Evolutionary conservation across 108 stramenopile species (phyloP).

Genomic region (Cylindrotheca closterium): DNA sequence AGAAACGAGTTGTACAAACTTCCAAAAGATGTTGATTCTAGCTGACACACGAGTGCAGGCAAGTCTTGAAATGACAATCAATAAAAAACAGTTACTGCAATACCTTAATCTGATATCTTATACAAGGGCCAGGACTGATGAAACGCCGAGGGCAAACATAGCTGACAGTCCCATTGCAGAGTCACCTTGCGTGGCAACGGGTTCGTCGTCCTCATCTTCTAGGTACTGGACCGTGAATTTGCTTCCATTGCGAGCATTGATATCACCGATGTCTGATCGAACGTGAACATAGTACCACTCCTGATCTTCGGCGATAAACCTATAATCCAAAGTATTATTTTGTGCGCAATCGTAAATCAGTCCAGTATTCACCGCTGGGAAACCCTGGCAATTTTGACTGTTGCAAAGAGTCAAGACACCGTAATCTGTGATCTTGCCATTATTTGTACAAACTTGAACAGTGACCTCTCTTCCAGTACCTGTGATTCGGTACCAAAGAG

Average conservation of each 20-base stretch:
- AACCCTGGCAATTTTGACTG: constrained; percentile 23
- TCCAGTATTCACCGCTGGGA: constrained; percentile 14
- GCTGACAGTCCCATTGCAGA: neutral
- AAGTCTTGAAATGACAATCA: too few species aligned
- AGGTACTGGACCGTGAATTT: constrained; percentile 20
- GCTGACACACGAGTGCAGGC: too few species aligned
- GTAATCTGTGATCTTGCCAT: constrained; percentile 32
- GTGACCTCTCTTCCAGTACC: constrained; percentile 26
- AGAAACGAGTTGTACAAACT: too few species aligned
- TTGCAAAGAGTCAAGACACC: constrained; percentile 26
- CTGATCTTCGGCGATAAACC: constrained; percentile 13
- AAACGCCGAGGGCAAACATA: neutral
- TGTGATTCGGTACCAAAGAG: constrained; percentile 35
- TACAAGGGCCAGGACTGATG: too few species aligned
- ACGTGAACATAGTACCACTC: constrained; percentile 33
- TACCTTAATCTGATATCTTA: too few species aligned
- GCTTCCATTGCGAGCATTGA: constrained; percentile 24
- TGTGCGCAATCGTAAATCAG: constrained; percentile 8
- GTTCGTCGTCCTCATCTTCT: neutral
- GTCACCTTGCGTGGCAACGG: neutral
- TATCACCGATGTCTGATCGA: constrained; percentile 19
- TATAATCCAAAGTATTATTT: constrained; percentile 8
- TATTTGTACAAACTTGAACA: constrained; percentile 36
- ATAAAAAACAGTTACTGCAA: too few species aligned
- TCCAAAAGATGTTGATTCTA: too few species aligned